Conservation (phyloP, 2,329 filamentous ascomycete species). For the Epichloe gansuensis region DNA sequence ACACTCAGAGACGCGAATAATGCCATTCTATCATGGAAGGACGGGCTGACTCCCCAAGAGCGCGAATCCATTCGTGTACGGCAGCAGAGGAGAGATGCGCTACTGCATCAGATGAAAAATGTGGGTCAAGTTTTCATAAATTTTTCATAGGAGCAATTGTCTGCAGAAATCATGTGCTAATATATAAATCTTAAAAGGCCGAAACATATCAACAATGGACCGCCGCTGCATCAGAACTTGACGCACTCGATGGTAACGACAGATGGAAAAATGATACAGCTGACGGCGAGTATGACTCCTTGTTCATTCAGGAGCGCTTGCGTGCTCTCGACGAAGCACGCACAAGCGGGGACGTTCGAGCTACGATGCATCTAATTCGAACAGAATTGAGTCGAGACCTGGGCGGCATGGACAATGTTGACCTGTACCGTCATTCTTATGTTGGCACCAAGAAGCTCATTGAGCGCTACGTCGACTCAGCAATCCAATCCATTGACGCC, state of each 20-base stretch:
- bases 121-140: conserved; percentile 28
- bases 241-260: conserved; percentile 68
- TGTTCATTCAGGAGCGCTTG: conserved; percentile 57
- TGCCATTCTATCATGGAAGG: conserved; percentile 34
- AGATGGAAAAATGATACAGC: conserved; percentile 60
- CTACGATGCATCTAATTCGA: conserved; percentile 71
- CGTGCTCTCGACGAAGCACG: conserved; percentile 64
- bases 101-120: conserved; percentile 53
- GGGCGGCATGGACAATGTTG: conserved; percentile 73
- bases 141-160: not conserved
- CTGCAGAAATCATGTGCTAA: not conserved
- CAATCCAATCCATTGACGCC: conserved; percentile 59
- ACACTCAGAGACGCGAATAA: conserved; percentile 22
- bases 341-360: conserved; percentile 55
- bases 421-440: conserved; percentile 73
- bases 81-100: conserved; percentile 50
- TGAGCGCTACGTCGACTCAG: conserved; percentile 74
- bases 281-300: conserved; percentile 57
- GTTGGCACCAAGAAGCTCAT: conserved; percentile 80
- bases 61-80: conserved; percentile 31
- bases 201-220: conserved; percentile 62
- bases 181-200: conserved; percentile 35
- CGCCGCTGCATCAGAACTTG: conserved; percentile 62
- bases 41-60: conserved; percentile 40
- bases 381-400: conserved; percentile 71